These are phyloP conservation scores for Colletotrichum sp. DNA, from an alignment of 2,329 filamentous ascomycete genomes.

Conservation along the genomic window DNA sequence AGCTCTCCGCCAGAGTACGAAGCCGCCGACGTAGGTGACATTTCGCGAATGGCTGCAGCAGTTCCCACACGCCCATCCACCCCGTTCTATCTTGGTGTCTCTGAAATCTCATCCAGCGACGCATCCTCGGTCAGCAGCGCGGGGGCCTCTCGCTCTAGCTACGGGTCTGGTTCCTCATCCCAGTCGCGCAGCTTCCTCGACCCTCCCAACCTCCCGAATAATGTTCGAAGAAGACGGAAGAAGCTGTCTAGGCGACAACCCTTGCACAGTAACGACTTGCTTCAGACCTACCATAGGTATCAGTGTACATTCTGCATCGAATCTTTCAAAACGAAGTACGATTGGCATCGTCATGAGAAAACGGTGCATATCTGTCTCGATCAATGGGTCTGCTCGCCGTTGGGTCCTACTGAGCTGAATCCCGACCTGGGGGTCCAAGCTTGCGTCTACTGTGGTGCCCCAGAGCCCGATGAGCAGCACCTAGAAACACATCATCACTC, in stretches of 20 bases:
- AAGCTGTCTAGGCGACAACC: background rate
- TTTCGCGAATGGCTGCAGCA: background rate
- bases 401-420: constrained; percentile 39
- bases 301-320: constrained; percentile 53
- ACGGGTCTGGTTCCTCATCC: background rate
- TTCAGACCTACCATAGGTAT: background rate
- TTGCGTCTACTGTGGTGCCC: constrained; percentile 42
- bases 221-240: background rate
- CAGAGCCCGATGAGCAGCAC: constrained; percentile 31
- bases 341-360: constrained; percentile 55
- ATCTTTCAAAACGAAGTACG: constrained; percentile 46
- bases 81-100: background rate
- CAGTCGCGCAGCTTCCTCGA: background rate
- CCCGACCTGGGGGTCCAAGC: constrained; percentile 40
- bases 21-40: background rate
- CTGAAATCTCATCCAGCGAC: background rate
- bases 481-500: constrained; percentile 40
- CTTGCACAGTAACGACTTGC: background rate
- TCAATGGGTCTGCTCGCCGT: constrained; percentile 48
- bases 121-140: background rate
- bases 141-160: background rate
- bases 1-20: background rate
- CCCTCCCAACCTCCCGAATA: background rate
- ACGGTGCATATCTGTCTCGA: constrained; percentile 49
- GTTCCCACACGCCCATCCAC: background rate